phyloP scores from a whole-genome alignment of 768 basidiomycete species.

The Paxillus involutus region DNA sequence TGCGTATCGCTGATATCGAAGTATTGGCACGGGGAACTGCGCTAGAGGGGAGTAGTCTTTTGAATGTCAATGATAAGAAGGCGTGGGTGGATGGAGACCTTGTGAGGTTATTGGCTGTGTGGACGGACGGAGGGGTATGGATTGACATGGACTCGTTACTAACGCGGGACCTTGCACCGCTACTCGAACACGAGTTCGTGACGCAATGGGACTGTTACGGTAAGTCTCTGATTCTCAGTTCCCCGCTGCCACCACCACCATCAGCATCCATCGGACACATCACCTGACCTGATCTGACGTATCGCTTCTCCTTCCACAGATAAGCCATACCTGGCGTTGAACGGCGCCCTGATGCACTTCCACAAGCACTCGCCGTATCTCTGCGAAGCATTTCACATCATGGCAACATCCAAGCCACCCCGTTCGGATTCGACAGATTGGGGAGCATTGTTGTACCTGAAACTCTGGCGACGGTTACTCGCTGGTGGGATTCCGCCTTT shows the following conservation, averaged over 20 bases:
- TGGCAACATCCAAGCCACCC: constrained; percentile 73
- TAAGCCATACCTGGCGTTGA: constrained; percentile 75
- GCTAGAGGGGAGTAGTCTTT: constrained; percentile 61
- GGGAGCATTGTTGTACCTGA: constrained; percentile 90
- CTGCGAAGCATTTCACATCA: constrained; percentile 94
- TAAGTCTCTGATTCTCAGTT: constrained; percentile 33
- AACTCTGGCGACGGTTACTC: constrained; percentile 85
- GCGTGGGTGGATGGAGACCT: constrained; percentile 97
- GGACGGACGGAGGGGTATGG: constrained; percentile 93
- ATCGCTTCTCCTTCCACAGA: constrained; percentile 38
- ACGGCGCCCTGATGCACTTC: constrained; percentile 96
- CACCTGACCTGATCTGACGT: background rate
- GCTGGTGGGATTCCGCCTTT: constrained; percentile 76
- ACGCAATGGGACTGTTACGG: constrained; percentile 99
- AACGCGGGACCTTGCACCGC: constrained; percentile 81
- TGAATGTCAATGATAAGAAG: constrained; percentile 66
- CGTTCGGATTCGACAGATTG: constrained; percentile 84
- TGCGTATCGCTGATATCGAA: constrained; percentile 68
- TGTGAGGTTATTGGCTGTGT: constrained; percentile 82
- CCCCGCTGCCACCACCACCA: background rate
- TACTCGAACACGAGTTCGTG: constrained; percentile 93
- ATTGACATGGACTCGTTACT: constrained; percentile 96
- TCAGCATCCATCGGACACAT: background rate
- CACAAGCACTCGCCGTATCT: constrained; percentile 89
- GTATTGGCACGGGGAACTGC: constrained; percentile 73